phyloP scores from a whole-genome alignment of 1,284 basidiomycete species.

The Rhodotorula sp. region DNA sequence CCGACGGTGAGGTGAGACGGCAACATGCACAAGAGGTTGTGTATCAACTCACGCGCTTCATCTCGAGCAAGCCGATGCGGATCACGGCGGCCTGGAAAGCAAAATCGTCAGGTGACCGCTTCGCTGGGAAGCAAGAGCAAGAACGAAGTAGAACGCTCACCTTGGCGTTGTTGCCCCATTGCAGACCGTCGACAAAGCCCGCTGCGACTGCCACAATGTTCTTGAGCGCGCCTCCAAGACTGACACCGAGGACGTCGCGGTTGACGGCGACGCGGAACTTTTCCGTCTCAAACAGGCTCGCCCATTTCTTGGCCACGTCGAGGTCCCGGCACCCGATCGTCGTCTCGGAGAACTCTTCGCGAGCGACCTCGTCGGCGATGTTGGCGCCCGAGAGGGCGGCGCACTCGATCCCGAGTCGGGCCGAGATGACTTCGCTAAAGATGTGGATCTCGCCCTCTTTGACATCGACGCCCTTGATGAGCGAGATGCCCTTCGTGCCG shows the following conservation, averaged over 20 bases:
- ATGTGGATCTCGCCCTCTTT: slow-evolving; percentile 57
- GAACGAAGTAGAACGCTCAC: neutral
- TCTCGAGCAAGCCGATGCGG: slow-evolving; percentile 56
- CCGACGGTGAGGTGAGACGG: neutral
- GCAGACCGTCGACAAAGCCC: slow-evolving; percentile 58
- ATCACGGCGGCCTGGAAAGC: slow-evolving; percentile 55
- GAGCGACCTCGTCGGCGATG: slow-evolving; percentile 60
- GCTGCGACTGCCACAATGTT: slow-evolving; percentile 60
- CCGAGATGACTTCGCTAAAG: slow-evolving; percentile 59
- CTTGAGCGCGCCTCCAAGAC: slow-evolving; percentile 60
- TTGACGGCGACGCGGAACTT: slow-evolving; percentile 58
- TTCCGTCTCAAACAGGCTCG: slow-evolving; percentile 51
- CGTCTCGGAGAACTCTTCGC: slow-evolving; percentile 57
- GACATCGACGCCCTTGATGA: slow-evolving; percentile 59
- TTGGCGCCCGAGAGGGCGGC: slow-evolving; percentile 59
- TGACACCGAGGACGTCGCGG: slow-evolving; percentile 59
- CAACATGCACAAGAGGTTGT: neutral
- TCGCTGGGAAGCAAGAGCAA: neutral
- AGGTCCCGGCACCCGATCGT: slow-evolving; percentile 57
- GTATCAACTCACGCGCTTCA: slow-evolving; percentile 46
- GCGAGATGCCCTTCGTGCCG: slow-evolving; percentile 53
- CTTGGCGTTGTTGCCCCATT: slow-evolving; percentile 60
- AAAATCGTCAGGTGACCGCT: neutral
- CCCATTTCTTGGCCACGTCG: slow-evolving; percentile 51
- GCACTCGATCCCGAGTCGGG: slow-evolving; percentile 54